Base-by-base conservation (phyloP, 345 rosid genomes). In the Mangifera indica region DNA sequence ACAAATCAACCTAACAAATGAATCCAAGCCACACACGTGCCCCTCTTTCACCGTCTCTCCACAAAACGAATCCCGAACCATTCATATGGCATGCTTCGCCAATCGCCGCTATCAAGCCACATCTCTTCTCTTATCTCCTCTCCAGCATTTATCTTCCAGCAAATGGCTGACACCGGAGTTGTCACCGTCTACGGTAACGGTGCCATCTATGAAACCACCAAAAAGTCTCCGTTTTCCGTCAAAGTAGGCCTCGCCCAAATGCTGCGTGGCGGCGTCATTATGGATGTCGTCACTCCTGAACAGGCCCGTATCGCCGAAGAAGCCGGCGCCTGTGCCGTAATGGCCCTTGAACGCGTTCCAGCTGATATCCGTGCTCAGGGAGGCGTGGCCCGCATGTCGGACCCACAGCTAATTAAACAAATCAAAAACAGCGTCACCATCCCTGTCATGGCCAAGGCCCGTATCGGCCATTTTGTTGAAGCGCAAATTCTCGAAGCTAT, bases 241-340 rank as follows among this genome's bases (percentile, higher is more conserved):
- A 81, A 79, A 72, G 87, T 81, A 0, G 84, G 84, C 17, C 81
- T 81, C 5, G 84, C 82, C 32, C 84, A 81, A 69, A 81, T 81
- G 81, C 82, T 81, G 58, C 79, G 84, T 7, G 84, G 84, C 58
- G 84, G 84, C 56, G 79, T 81, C 32, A 75, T 81, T 29, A 78
- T 81, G 84, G 84, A 81, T 73, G 84, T 81, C 66, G 84, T 81
- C 70, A 81, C 64, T 61, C 71, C 82, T 10, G 85, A 81, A 21
- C 80, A 81, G 34, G 85, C 85, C 60, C 75, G 85, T 32, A 63
- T 81, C 48, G 85, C 85, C 7, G 82, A 81, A 40, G 85, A 81
- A 20, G 82, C 85, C 20, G 85, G 85, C 60, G 85, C 81, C 9
- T 81, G 84, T 40, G 84, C 85, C 32, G 82, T 81, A 76, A 81